Conservation (phyloP, 352 stramenopile species). For the Thalassiosira livingstoniorum region DNA sequence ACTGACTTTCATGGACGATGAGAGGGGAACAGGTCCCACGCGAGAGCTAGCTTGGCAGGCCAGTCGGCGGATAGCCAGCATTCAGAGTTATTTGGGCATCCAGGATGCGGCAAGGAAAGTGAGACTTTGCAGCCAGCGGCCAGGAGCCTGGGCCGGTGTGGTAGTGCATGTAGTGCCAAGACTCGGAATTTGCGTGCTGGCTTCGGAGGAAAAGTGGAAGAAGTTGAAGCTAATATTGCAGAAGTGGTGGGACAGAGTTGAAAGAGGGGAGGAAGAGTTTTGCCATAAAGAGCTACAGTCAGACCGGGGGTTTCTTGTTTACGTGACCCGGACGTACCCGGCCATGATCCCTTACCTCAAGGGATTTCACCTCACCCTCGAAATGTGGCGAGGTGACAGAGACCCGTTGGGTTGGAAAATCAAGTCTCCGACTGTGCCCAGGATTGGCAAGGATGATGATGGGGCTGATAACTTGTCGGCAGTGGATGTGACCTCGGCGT, state of each 20-base stretch:
- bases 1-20: background rate
- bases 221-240: constrained; percentile 38
- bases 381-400: constrained; percentile 52
- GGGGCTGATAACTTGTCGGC: background rate
- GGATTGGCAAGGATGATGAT: background rate
- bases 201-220: constrained; percentile 59
- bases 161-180: constrained; percentile 27
- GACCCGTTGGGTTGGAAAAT: constrained; percentile 57
- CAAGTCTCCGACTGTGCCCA: background rate
- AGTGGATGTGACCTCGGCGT: background rate
- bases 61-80: background rate
- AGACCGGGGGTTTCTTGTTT: constrained; percentile 66
- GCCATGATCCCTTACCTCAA: constrained; percentile 68
- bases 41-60: background rate
- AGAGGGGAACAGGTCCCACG: background rate
- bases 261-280: constrained; percentile 15
- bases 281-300: constrained; percentile 42
- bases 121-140: constrained; percentile 19
- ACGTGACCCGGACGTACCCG: constrained; percentile 63
- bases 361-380: constrained; percentile 64
- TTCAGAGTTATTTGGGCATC: constrained; percentile 42
- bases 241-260: constrained; percentile 13
- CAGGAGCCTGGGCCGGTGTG: constrained; percentile 62
- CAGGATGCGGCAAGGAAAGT: constrained; percentile 67
- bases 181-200: constrained; percentile 23